These are phyloP conservation scores for Fusarium sulawesiense DNA, from an alignment of 2,329 filamentous ascomycete species.

Conservation along the genomic window DNA sequence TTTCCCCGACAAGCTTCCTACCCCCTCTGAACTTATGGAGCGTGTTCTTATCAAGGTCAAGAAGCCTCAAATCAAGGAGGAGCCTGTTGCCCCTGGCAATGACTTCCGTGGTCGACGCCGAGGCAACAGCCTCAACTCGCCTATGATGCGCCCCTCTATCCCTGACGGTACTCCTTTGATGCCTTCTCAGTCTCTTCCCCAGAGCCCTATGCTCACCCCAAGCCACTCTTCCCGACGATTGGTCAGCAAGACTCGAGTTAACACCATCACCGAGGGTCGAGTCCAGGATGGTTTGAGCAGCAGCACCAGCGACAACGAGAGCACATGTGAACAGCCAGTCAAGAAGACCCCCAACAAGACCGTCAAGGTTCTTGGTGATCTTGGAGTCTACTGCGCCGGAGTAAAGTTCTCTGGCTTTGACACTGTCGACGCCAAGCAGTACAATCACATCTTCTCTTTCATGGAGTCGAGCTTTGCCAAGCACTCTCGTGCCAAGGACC, in stretches of 20 bases:
- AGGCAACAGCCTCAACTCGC: constrained; percentile 80
- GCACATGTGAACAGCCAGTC: constrained; percentile 67
- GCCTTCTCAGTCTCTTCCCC: constrained; percentile 62
- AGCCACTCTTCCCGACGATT: constrained; percentile 62
- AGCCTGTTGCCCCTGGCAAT: constrained; percentile 48
- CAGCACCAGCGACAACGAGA: constrained; percentile 84
- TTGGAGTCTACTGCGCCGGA: constrained; percentile 80
- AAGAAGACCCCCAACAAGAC: constrained; percentile 85
- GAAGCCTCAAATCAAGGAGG: constrained; percentile 67
- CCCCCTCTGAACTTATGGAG: constrained; percentile 85
- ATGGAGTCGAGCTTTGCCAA: constrained; percentile 89
- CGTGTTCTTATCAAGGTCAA: constrained; percentile 96
- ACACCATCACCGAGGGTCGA: constrained; percentile 67
- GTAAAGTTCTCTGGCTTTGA: constrained; percentile 88
- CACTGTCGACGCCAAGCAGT: constrained; percentile 80
- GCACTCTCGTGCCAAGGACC: constrained; percentile 79
- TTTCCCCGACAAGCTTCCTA: constrained; percentile 76
- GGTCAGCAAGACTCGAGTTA: constrained; percentile 64
- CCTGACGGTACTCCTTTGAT: constrained; percentile 66
- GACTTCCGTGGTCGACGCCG: constrained; percentile 61
- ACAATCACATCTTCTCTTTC: constrained; percentile 96
- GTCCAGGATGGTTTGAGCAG: constrained; percentile 67
- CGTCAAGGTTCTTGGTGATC: constrained; percentile 80
- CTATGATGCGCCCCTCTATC: constrained; percentile 66
- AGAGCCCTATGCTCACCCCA: constrained; percentile 65